Base-by-base conservation (phyloP, 352 stramenopile genomes). In the Globisporangium spinosum region DNA sequence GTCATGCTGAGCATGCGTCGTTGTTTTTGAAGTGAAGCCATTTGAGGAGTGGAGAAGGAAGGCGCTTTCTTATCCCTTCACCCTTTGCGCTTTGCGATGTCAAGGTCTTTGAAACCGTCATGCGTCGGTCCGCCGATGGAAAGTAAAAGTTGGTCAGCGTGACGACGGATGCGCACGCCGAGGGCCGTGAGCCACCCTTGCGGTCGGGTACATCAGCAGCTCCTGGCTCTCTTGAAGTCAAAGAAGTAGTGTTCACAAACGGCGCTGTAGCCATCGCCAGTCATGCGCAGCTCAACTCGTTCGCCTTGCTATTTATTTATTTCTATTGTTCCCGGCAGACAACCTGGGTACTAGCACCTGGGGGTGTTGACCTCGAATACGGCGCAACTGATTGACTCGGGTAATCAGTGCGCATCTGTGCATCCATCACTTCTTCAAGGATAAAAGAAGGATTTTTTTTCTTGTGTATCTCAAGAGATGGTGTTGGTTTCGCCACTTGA, bases 381-480 rank as follows among this genome's bases (percentile, higher is more conserved):
- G 20, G 8, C 1, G 55, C 29, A 34, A 12, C 7, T 10, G 25
- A 10, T 13, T 25, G 5, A 9, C 17, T 23, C 15, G 4, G 35
- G 20, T 61, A 61, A 61, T 61, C 55, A 61, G 10, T 27, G 55
- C 55, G 29, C 29, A 61, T 29, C 55, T 4, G 13, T 5, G 25
- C 17, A 23, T 17, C 55, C 55, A 61, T 61, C 55, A 61, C 27
- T n/a, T 20, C 27, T 60, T 61, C 55, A 61, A 61, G 29, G 55
- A 27, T 61, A 22, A 10, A 34, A 58, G 3, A 12, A 9, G 10
- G 3, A 12, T n/a, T 58, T 15, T 20, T 20, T 15, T 25, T 54
- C 5, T 54, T 54, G 45, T 13, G 8, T 10, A 9, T 27, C 13
- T 10, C 5, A 17, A 29, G 22, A 23, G 45, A 23, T 29, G 34